Base-by-base conservation (phyloP, 441 rosid species). In the Capsella rubella region DNA sequence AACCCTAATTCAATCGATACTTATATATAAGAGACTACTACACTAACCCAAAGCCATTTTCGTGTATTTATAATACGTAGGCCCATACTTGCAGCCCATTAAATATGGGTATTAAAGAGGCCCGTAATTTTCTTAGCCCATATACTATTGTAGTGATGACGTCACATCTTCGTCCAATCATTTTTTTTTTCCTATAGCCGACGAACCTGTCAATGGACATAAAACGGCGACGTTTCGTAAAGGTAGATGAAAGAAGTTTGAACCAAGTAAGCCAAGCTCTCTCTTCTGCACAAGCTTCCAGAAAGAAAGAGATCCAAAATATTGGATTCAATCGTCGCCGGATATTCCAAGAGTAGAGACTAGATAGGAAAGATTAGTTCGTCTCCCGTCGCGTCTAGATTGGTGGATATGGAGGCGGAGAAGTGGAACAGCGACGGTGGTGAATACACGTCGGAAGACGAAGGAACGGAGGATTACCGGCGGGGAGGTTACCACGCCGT, bases 401-500 rank as follows among this genome's bases (percentile, higher is more conserved):
- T 67, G 61, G 67, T 32, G 35, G 12, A 47, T 69, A 63, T 77
- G 77, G 77, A 76, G 58, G 72, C 3, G 32, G 75, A 77, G 18
- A 72, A 65, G 43, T 25, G 58, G 59, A 69, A 46, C 56, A 82
- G 84, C 75, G 88, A 84, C 54, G 84, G 64, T 47, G 80, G 87
- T 27, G 90, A 85, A 34, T 82, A 82, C 80, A 64, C 91, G 27
- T 87, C 91, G 55, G 94, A 89, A 82, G 94, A 87, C 76, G 94
- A 89, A 73, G 91, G 94, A 6, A 83, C 84, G 1, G 94, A 87
- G 75, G 94, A 87, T 21, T 89, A 89, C 84, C 75, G 88, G 16
- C 82, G 81, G 35, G 94, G 94, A 65, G 94, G 90, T 62, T 87
- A 89, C 73, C 94, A 87, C 73, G 83, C 87, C 57, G 89, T 89